A percentile compares a stretch with the other conserved stretches of the same genome.
phyloP scores from a whole-genome alignment of 352 stramenopile species.

The Globisporangium nunn region DNA sequence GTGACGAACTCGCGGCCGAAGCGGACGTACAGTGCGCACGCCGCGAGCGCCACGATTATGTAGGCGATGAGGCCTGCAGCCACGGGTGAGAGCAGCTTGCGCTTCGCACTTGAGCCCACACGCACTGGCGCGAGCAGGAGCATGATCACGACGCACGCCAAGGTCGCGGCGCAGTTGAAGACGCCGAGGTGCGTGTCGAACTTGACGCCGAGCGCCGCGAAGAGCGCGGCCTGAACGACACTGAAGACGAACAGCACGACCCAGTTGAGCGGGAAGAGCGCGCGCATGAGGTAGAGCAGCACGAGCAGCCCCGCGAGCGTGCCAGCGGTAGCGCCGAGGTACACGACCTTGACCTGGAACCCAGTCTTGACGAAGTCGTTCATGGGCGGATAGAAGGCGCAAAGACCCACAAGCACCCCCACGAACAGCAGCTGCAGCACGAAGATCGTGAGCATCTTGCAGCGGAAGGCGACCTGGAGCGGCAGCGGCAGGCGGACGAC shows the following conservation, averaged over 20 bases:
- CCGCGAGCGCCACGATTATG: constrained; percentile 14
- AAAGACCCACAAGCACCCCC: not conserved
- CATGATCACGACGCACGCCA: constrained; percentile 38
- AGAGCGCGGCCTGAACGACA: constrained; percentile 24
- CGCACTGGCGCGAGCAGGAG: constrained; percentile 22
- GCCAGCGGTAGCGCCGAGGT: not conserved
- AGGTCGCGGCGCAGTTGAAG: constrained; percentile 30
- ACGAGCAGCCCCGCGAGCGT: not conserved
- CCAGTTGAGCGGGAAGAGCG: constrained; percentile 7
- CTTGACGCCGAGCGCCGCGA: constrained; percentile 24
- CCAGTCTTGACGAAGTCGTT: not conserved
- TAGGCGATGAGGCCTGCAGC: constrained; percentile 24
- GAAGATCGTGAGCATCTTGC: constrained; percentile 8
- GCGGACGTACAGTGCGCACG: constrained; percentile 19
- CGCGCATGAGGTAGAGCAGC: not conserved
- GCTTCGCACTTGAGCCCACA: not conserved
- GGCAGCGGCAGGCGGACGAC: not conserved
- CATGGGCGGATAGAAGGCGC: not conserved
- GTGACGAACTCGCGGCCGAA: constrained; percentile 25
- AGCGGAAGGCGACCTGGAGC: not conserved
- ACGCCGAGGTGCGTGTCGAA: constrained; percentile 36
- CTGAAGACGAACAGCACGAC: constrained; percentile 32
- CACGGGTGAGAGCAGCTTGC: constrained; percentile 21
- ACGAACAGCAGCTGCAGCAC: constrained; percentile 5
- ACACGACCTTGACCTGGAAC: not conserved